These are phyloP conservation scores for Apophysomyces sp. DNA, from an alignment of 371 early-diverging fungal genomes.

Conservation along the genomic window DNA sequence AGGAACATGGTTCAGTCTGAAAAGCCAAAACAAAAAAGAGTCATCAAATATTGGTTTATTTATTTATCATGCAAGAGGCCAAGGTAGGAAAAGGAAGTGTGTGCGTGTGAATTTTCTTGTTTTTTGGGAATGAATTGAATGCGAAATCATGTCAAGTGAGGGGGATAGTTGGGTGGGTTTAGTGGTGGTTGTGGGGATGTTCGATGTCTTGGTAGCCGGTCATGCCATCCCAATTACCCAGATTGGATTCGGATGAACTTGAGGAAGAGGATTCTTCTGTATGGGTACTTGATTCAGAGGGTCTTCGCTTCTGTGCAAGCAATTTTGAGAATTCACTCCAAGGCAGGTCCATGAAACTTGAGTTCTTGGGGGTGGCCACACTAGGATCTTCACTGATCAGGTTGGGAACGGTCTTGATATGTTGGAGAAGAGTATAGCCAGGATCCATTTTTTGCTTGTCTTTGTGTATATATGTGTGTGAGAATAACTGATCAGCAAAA, in stretches of 20 bases:
- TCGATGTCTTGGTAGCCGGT: slow-evolving; percentile 42
- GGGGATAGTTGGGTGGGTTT: not conserved
- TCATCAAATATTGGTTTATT: not conserved
- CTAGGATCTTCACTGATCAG: slow-evolving; percentile 36
- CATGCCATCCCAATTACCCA: slow-evolving; percentile 49
- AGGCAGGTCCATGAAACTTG: slow-evolving; percentile 33
- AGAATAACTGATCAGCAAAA: not conserved
- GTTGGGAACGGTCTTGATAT: slow-evolving; percentile 37
- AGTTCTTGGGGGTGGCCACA: slow-evolving; percentile 30
- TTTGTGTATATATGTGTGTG: not conserved
- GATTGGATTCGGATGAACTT: not conserved
- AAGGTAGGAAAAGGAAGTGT: not conserved
- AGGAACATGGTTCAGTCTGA: not conserved
- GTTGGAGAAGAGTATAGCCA: slow-evolving; percentile 29
- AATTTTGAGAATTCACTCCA: slow-evolving; percentile 33
- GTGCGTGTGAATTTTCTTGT: no score
- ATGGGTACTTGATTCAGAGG: not conserved
- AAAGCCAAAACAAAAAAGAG: not conserved
- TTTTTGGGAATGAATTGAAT: no score
- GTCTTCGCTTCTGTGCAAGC: slow-evolving; percentile 12
- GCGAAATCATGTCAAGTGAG: no score
- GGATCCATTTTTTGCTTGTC: slow-evolving; percentile 26
- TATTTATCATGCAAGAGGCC: not conserved
- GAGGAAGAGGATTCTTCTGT: not conserved
- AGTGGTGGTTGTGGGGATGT: slow-evolving; percentile 10